Evolutionary conservation across 495 filamentous ascomycete species (phyloP).

Genomic region (Hyaloscypha hepaticicola): DNA sequence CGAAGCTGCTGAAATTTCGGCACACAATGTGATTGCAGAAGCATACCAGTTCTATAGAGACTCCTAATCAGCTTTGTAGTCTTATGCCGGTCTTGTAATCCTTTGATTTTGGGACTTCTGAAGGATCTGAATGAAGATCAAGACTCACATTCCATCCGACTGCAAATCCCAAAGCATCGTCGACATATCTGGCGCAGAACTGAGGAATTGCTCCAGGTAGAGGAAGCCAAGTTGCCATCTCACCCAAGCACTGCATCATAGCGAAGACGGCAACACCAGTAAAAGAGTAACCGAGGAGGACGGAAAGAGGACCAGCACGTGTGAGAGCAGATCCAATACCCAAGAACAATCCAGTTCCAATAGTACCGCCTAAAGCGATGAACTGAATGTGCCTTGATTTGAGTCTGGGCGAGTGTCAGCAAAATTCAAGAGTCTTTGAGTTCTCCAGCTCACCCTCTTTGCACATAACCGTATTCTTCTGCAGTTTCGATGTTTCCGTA

Average conservation of each 20-base stretch:
- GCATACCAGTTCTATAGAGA: constrained; percentile 48
- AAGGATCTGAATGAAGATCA: constrained; percentile 6
- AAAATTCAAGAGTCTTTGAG: background rate
- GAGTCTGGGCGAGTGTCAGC: constrained; percentile 22
- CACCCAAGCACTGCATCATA: constrained; percentile 50
- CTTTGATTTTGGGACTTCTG: background rate
- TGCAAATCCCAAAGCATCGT: constrained; percentile 73
- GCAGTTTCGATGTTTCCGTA: constrained; percentile 31
- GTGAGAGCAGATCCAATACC: constrained; percentile 64
- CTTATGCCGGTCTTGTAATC: background rate
- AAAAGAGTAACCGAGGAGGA: constrained; percentile 69
- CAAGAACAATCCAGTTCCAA: constrained; percentile 75
- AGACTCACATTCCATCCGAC: constrained; percentile 69
- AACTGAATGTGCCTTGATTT: constrained; percentile 58
- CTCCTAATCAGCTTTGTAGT: constrained; percentile 3
- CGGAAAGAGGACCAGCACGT: constrained; percentile 61
- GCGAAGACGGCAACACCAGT: constrained; percentile 63
- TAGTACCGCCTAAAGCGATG: constrained; percentile 67
- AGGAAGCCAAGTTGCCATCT: constrained; percentile 48
- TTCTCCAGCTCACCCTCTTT: constrained; percentile 27
- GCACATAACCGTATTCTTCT: constrained; percentile 33
- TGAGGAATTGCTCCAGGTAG: constrained; percentile 74
- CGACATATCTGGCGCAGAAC: constrained; percentile 70
- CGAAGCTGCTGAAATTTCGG: constrained; percentile 74
- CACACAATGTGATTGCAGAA: constrained; percentile 63